Base-by-base conservation (phyloP, 1,139 yeast genomes). In the Yamadazyma diospyri region DNA sequence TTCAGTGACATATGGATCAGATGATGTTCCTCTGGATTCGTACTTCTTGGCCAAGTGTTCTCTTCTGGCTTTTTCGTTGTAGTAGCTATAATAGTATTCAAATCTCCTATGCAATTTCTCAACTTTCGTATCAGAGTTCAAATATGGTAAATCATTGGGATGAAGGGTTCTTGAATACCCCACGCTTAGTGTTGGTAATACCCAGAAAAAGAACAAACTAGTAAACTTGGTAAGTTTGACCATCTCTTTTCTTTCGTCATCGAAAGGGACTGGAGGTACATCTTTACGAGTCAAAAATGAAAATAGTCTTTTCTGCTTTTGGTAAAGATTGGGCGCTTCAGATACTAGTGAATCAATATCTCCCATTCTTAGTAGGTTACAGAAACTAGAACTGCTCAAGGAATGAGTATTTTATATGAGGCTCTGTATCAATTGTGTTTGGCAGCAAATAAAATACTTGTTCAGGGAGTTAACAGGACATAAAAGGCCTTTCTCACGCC, bases 131-230 rank as follows among this genome's bases (percentile, higher is more conserved):
- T 75, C 70, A n/a, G 65, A 69, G 8, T 73, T 70, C 34, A 83
- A 62, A 29, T 57, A 58, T 56, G 65, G 82, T 35, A 84, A 53
- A 55, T 84, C 94, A 34, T 72, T 70, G 5, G 77, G 76, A 32
- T 75, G 76, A 21, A 84, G 55, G 0, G 85, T 78, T 47, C 94
- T 67, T 38, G 69, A 69, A 50, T 83, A 84, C 1, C 94, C 94
- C 4, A 71, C 71, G 24, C 59, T 64, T 51, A 82, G 48, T 4
- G 80, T 38, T 0, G 85, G 84, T 13, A 59, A 41, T 23, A 79
- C 64, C 89, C 89, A 82, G 53, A 68, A 58, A 45, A 74, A 76
- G 28, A 78, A 71, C 1, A 59, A 13, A 23, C 48, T 44, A 8
- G 57, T 58, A 6, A 67, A 28, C 12, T 52, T 28, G 35, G 61